Conservation (phyloP, 2,329 filamentous ascomycete species). For the Colletotrichum tanaceti region DNA sequence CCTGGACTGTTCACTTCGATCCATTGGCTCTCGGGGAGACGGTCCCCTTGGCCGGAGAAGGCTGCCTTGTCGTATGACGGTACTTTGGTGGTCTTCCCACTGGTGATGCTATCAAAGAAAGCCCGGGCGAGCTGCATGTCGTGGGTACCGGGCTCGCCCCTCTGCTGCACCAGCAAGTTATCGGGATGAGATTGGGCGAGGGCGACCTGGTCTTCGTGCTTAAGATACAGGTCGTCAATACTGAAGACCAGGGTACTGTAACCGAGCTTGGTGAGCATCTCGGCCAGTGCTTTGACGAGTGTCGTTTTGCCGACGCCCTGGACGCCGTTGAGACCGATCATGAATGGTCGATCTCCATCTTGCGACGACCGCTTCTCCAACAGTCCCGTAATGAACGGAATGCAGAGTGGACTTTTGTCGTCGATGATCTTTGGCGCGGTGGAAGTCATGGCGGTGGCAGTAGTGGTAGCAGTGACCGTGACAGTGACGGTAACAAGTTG, state of each 20-base stretch:
- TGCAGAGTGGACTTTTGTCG: slow-evolving; percentile 82
- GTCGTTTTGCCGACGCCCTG: slow-evolving; percentile 96
- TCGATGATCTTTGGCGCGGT: slow-evolving; percentile 64
- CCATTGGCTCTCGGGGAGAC: slow-evolving; percentile 73
- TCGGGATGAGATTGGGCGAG: slow-evolving; percentile 73
- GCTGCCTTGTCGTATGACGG: slow-evolving; percentile 88
- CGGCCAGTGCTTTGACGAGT: slow-evolving; percentile 75
- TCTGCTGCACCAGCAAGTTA: slow-evolving; percentile 82
- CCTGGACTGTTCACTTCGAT: slow-evolving; percentile 63
- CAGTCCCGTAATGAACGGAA: slow-evolving; percentile 78
- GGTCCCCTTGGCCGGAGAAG: slow-evolving; percentile 80
- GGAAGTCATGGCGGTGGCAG: slow-evolving; percentile 3
- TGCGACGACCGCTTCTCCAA: slow-evolving; percentile 59
- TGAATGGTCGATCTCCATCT: slow-evolving; percentile 71
- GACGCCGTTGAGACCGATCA: slow-evolving; percentile 90
- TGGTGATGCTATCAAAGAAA: slow-evolving; percentile 71
- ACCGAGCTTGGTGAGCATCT: slow-evolving; percentile 67
- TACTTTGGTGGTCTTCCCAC: slow-evolving; percentile 64
- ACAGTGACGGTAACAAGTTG: neutral
- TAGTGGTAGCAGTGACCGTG: neutral
- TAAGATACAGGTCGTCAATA: slow-evolving; percentile 91
- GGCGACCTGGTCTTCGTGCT: slow-evolving; percentile 73
- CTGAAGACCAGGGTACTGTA: slow-evolving; percentile 78
- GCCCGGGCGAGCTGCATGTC: slow-evolving; percentile 73
- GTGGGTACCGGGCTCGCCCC: slow-evolving; percentile 87